A percentile compares a stretch with the other conserved stretches of the same genome.
These are phyloP conservation scores for Picochlorum sp. DNA, from an alignment of 139 green algal species.

Conservation along the genomic window DNA sequence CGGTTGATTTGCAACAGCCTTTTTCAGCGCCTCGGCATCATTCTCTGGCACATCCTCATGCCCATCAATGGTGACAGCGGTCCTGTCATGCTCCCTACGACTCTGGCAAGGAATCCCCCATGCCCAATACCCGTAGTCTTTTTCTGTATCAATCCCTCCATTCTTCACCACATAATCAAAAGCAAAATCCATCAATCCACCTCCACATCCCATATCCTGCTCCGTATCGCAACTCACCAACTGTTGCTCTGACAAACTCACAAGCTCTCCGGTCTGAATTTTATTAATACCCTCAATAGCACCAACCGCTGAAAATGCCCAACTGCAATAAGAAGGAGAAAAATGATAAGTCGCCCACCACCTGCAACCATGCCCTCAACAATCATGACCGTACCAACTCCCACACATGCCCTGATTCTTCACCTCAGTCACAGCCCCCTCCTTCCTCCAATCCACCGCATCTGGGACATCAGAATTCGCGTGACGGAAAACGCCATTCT, in stretches of 20 bases:
- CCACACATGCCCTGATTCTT: constrained; percentile 89
- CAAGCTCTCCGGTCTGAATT: constrained; percentile 68
- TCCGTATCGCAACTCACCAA: constrained; percentile 83
- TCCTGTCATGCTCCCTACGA: constrained; percentile 29
- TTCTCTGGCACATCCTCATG: constrained; percentile 76
- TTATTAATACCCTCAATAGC: constrained; percentile 65
- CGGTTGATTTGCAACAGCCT: constrained; percentile 69
- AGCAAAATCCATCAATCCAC: constrained; percentile 63
- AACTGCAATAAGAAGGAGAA: constrained; percentile 40
- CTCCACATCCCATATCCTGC: constrained; percentile 32
- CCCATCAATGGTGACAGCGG: constrained; percentile 62
- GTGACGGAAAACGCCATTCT: constrained; percentile 36
- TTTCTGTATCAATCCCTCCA: constrained; percentile 71
- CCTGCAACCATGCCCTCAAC: neutral
- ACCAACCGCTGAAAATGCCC: constrained; percentile 84
- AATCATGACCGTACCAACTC: constrained; percentile 3
- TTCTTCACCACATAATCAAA: constrained; percentile 44
- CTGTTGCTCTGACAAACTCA: constrained; percentile 85
- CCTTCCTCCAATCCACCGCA: constrained; percentile 66
- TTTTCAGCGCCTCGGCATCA: constrained; percentile 44
- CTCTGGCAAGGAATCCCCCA: constrained; percentile 49
- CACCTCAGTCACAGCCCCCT: constrained; percentile 74
- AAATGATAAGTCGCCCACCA: neutral
- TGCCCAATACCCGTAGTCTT: constrained; percentile 77
- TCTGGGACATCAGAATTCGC: constrained; percentile 35